phyloP scores from a whole-genome alignment of 2,329 filamentous ascomycete genomes.

The Fusarium mundagurra region DNA sequence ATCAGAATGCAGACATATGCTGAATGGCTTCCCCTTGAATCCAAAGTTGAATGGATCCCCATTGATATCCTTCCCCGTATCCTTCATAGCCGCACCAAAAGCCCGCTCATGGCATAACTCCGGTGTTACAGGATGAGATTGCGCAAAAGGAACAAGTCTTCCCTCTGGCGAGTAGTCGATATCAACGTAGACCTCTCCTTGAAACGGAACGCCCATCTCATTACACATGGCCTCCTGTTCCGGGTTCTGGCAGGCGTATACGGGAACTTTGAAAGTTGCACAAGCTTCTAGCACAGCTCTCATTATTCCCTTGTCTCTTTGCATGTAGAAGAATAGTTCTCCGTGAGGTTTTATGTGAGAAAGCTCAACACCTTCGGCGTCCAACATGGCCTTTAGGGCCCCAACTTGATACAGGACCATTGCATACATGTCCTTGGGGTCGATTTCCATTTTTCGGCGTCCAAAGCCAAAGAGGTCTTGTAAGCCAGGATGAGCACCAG shows the following conservation, averaged over 20 bases:
- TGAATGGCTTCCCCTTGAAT: not conserved
- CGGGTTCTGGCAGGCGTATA: constrained; percentile 37
- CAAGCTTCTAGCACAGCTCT: constrained; percentile 44
- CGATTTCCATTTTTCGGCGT: constrained; percentile 68
- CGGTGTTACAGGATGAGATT: not conserved
- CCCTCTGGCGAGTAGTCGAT: not conserved
- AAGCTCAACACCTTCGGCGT: constrained; percentile 63
- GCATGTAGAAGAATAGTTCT: constrained; percentile 59
- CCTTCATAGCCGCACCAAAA: not conserved
- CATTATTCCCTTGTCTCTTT: constrained; percentile 40
- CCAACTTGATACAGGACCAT: constrained; percentile 71
- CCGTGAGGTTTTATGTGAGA: constrained; percentile 73
- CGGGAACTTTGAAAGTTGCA: constrained; percentile 41
- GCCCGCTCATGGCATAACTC: not conserved
- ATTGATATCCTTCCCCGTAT: not conserved
- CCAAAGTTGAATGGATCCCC: not conserved
- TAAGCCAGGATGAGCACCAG: constrained; percentile 71
- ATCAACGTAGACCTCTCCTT: not conserved
- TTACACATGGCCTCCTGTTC: not conserved
- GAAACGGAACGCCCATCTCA: not conserved
- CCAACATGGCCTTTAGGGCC: constrained; percentile 67
- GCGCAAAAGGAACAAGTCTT: not conserved
- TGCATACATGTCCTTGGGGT: constrained; percentile 65
- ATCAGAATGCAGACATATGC: not conserved
- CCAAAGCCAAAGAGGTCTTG: constrained; percentile 74